Evolutionary conservation across 2,329 filamentous ascomycete species (phyloP), one percentile per base, ranked within the genome.

Genomic region (Lecanosticta acicola): DNA sequence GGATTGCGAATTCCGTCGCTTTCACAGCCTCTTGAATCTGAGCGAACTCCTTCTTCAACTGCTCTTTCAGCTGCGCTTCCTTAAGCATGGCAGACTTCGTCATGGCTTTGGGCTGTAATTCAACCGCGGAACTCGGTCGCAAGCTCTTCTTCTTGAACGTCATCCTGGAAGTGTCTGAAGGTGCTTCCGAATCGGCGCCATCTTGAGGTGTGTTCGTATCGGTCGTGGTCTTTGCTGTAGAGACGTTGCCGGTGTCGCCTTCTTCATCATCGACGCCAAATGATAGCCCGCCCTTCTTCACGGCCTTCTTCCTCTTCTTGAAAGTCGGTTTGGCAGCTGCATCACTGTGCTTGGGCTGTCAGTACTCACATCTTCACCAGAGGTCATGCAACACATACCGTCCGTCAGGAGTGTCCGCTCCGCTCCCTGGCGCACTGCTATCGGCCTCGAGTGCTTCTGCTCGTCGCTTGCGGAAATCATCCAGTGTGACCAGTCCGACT

Each of bases 401-500:
- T 66, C 81, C 79, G 36, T 70, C 67, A 32, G 77, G 75, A 32
- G 77, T 80, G 34, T 67, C 71, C 24, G 71, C 69, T 44, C 77
- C 72, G 43, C 84, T 61, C 83, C 81, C 10, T 80, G 83, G 38
- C 16, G 53, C 45, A 35, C 49, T 56, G 32, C 42, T 50, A 42
- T 58, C 56, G 62, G 93, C 87, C 62, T 96, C 91, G 39, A 95
- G 74, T n/a, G 90, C 87, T 68, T 96, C 88, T 58, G 89, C 90
- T 67, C 91, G 87, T 49, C 93, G 83, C 71, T 98, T 97, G 68
- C 91, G 88, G 67, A 94, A 97, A 65, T 97, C 93, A 55, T 87
- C 88, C 35, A 96, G 82, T 47, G 87, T 81, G 43, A 97, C 91
- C 2, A 98, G 82, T 33, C 93, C 93, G 55, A 96, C 89, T 0